Conservation (phyloP, 768 basidiomycete genomes). For the Lanmaoa rubissima region DNA sequence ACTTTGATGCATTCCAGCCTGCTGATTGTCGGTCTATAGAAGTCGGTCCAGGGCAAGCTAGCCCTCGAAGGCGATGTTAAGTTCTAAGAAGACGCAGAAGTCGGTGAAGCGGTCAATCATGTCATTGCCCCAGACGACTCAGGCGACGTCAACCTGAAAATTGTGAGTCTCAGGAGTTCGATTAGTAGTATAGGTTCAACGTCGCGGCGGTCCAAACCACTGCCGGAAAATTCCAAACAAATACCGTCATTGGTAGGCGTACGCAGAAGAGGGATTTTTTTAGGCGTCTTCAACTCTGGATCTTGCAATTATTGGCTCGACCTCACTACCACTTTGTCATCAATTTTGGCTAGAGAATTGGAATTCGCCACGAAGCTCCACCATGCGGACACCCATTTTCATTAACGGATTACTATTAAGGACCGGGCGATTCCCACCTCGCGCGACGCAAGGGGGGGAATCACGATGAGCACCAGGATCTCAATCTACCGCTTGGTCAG, state of each 20-base stretch:
- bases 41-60: not conserved
- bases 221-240: not conserved
- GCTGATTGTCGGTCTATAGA: not conserved
- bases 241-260: not conserved
- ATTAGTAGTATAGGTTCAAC: not conserved
- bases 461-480: not conserved
- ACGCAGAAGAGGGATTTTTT: too few species aligned
- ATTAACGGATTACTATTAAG: slow-evolving; percentile 19
- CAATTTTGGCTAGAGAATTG: not conserved
- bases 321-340: not conserved
- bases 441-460: not conserved
- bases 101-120: not conserved
- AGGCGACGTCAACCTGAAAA: not conserved
- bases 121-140: not conserved
- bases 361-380: slow-evolving; percentile 3
- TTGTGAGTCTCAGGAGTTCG: not conserved
- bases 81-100: not conserved
- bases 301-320: not conserved
- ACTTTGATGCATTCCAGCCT: not conserved
- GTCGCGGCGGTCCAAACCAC: slow-evolving; percentile 3
- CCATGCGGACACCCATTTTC: slow-evolving; percentile 12
- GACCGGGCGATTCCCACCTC: slow-evolving; percentile 24
- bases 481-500: not conserved
- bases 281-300: not conserved
- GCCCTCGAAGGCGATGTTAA: too few species aligned